Evolutionary conservation across 331 rosid species (phyloP), one percentile per base, ranked within the genome.

Genomic region (Rosa hybrid): DNA sequence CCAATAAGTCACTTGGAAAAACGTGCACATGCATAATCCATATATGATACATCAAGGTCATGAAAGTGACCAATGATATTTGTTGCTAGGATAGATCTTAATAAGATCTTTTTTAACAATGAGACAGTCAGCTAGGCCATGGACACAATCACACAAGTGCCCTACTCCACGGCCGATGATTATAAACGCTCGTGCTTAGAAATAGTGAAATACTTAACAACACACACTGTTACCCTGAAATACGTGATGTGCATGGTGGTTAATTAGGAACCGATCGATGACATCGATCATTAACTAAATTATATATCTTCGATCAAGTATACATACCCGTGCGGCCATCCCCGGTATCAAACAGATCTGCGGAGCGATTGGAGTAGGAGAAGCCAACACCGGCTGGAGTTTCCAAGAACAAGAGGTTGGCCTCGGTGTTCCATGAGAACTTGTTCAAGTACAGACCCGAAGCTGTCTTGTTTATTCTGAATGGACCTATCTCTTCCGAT

Each of bases 321-420:
- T 5, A 62, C 27, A 17, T 82, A 93, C 99, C 97, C 0, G 99
- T 95, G 71, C 98, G 99, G 68, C 78, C 89, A 49, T 95, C 99
- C 1, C 99, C 99, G 46, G 94, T 91, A 75, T 95, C 86, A 0
- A 84, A 76, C 7, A 95, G 84, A 49, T 95, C 98, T 1, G 96
- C 82, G 38, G 97, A 93, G 62, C 90, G 93, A 77, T 95, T 95
- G 87, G 86, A 60, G 89, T 95, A 95, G 49, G 99, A 95, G 87
- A 95, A 95, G 71, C 99, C 99, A 0, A 93, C 99, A 7, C 99
- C 99, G 10, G 99, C 97, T 0, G 99, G 99, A 64, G 98, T 74
- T 84, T 95, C 99, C 78, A 93, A 81, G 87, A 93, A 95, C 78
- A 93, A 78, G 81, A 93, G 94, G 75, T 95, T 95, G 84, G 96